Percentiles rank a stretch among this genome's conserved stretches.
These are phyloP conservation scores for Aspergillus oerlinghausenensis DNA, from an alignment of 2,329 filamentous ascomycete species.

Conservation along the genomic window DNA sequence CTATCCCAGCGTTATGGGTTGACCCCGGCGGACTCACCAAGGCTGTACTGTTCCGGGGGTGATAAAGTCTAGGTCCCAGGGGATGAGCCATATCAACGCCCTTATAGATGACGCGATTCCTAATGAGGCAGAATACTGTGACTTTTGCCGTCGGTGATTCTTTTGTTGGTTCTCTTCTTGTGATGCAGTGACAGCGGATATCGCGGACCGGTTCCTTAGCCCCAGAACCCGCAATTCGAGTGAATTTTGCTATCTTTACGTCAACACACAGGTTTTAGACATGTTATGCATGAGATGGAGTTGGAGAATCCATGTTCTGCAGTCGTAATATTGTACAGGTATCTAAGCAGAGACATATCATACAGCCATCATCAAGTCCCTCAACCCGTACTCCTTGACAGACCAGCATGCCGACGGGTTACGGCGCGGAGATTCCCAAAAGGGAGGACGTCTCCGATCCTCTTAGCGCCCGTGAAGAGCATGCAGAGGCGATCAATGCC, in stretches of 20 bases:
- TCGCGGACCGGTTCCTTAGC: no score
- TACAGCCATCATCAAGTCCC: not conserved
- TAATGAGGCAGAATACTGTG: no score
- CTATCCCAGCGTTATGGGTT: no score
- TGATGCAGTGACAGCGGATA: no score
- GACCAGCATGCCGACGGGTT: constrained; percentile 23
- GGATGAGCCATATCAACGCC: no score
- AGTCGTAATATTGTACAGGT: not conserved
- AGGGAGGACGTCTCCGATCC: constrained; percentile 79
- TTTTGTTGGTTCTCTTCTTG: no score
- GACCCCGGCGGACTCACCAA: no score
- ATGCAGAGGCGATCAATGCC: constrained; percentile 88
- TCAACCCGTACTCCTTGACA: not conserved
- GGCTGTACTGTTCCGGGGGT: no score
- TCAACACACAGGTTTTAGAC: not conserved
- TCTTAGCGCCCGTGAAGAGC: constrained; percentile 73
- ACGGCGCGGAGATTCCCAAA: constrained; percentile 74
- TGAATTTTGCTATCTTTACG: not conserved
- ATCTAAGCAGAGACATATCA: not conserved
- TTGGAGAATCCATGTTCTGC: not conserved
- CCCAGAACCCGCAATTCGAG: not conserved
- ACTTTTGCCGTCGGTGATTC: no score
- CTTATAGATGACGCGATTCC: no score
- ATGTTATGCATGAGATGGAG: not conserved
- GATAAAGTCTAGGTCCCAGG: no score